phyloP scores from a whole-genome alignment of 768 basidiomycete genomes.

The Ramaria rubella region DNA sequence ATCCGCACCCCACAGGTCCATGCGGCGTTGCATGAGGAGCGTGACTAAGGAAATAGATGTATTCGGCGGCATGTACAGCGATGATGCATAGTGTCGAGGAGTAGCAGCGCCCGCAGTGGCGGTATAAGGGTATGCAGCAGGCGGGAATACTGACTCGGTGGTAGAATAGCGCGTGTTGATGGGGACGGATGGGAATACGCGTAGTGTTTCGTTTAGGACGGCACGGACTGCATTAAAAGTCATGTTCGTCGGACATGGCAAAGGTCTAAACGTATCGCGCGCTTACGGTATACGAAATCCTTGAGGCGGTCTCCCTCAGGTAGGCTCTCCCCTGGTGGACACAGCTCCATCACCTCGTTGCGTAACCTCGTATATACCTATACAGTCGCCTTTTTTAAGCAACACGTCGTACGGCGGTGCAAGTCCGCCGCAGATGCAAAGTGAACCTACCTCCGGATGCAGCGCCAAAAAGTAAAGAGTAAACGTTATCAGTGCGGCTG shows the following conservation, averaged over 20 bases:
- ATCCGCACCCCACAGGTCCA: conserved; percentile 30
- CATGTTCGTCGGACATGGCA: neutral
- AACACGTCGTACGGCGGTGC: conserved; percentile 36
- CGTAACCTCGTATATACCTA: neutral
- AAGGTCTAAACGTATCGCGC: conserved; percentile 13
- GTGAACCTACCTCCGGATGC: conserved; percentile 56
- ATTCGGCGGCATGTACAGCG: conserved; percentile 55
- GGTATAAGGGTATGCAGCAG: neutral
- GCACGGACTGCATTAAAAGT: conserved; percentile 46
- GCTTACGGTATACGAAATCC: conserved; percentile 59
- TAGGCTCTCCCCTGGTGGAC: too few relatives aligned
- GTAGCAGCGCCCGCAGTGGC: conserved; percentile 24
- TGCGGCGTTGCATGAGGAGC: conserved; percentile 60
- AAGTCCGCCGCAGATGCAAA: conserved; percentile 33
- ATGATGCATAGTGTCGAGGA: conserved; percentile 25
- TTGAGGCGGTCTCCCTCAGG: conserved; percentile 25
- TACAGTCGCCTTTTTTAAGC: neutral
- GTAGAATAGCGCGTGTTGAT: conserved; percentile 49
- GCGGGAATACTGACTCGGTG: neutral
- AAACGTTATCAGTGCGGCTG: conserved; percentile 64
- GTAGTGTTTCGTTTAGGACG: conserved; percentile 71
- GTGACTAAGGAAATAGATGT: conserved; percentile 50
- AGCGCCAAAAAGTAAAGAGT: conserved; percentile 63
- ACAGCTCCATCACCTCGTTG: neutral
- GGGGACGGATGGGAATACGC: conserved; percentile 79